Evolutionary conservation across 495 filamentous ascomycete species (phyloP), one percentile per base, ranked within the genome.

Genomic region (Hypoxylon cercidicola): DNA sequence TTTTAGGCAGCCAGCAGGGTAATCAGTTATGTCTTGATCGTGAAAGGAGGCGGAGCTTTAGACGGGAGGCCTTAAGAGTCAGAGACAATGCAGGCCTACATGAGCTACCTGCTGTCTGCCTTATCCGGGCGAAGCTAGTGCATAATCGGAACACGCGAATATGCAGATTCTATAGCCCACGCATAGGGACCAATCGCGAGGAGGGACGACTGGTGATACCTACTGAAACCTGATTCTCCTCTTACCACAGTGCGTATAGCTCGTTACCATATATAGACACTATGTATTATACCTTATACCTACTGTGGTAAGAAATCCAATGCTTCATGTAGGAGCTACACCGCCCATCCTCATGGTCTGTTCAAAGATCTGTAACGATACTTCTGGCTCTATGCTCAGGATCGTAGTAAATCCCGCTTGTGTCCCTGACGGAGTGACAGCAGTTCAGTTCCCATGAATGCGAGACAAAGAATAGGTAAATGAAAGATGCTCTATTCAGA

Each of bases 321-420:
- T 16, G n/a, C 18, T 34, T 50, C 13, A 62, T 16, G 60, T 63
- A 52, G 48, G 40, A 52, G 44, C 39, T 12, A 64, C 54, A 28
- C 45, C 45, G 16, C 70, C 35, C 67, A 70, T 68, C 68, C 61
- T 56, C 78, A 86, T 77, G 35, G 77, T 81, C 76, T 86, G 84
- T 57, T 73, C 75, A 47, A 85, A 85, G 0, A 77, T 81, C 70
- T 86, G 83, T 55, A 85, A 60, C 16, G 84, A 72, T 4, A 75
- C 52, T 58, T 75, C 77, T 0, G 82, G 81, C 58, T 82, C 73
- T 78, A 23, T 32, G 59, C 19, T 47, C 35, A 12, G 34, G 25
- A 34, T 7, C 3, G 25, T 7, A 7, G 7, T 28, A 54, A n/a
- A n/a, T n/a, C n/a, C n/a, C n/a, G n/a, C n/a, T n/a, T n/a, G n/a